Evolutionary conservation across 208 protist species (phyloP).

Genomic region (Kentomonas sorsogonicus): DNA sequence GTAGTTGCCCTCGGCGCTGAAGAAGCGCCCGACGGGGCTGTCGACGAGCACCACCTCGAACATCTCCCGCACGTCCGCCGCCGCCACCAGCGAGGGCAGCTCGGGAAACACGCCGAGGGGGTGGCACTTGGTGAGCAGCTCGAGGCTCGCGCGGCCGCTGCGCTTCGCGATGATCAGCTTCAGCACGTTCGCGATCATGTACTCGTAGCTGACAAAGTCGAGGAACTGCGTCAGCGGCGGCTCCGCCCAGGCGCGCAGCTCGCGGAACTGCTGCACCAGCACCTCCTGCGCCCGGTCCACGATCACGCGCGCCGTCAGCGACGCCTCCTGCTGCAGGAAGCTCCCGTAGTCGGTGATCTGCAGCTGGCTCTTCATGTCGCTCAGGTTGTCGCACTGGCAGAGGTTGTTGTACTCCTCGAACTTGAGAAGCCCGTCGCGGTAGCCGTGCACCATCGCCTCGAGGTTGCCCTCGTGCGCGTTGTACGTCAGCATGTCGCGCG

Average conservation of each 20-base stretch:
- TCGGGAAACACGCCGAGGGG: constrained; percentile 96
- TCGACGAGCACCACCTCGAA: constrained; percentile 97
- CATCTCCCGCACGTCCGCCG: constrained; percentile 90
- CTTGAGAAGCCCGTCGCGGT: constrained; percentile 90
- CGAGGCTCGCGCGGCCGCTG: constrained; percentile 74
- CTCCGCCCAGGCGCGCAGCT: constrained; percentile 92
- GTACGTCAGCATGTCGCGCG: constrained; percentile 65
- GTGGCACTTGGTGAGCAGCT: constrained; percentile 96
- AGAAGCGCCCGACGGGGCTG: constrained; percentile 91
- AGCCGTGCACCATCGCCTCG: constrained; percentile 90
- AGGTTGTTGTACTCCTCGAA: constrained; percentile 96
- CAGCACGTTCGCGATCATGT: constrained; percentile 96
- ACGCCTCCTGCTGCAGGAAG: constrained; percentile 95
- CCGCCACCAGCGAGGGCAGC: constrained; percentile 91
- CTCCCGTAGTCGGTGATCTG: constrained; percentile 96
- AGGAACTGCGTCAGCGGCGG: constrained; percentile 96
- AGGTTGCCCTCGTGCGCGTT: constrained; percentile 86
- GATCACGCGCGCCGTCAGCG: constrained; percentile 88
- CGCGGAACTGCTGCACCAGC: constrained; percentile 95
- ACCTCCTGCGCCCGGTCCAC: constrained; percentile 91
- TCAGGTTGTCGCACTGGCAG: constrained; percentile 96
- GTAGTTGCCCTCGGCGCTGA: constrained; percentile 70
- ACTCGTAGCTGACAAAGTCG: constrained; percentile 98
- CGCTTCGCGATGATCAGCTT: constrained; percentile 87
- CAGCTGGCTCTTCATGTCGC: constrained; percentile 98